Base-by-base conservation (phyloP, 140 eudicot species). In the Oenanthe javanica region DNA sequence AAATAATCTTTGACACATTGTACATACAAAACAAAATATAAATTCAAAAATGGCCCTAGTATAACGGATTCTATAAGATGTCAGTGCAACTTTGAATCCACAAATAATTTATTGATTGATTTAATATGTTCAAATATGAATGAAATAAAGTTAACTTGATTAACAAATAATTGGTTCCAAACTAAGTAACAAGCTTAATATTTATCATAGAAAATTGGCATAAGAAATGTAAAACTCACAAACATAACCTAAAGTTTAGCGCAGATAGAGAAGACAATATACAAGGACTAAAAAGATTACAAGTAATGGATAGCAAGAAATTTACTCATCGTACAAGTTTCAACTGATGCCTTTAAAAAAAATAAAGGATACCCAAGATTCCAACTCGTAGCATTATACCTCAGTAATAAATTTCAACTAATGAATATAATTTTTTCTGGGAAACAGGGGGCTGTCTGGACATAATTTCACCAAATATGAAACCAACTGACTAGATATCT, bases 401-500 rank as follows among this genome's bases (percentile, higher is more conserved):
- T 93, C 93, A 0, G 97, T 93, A 74, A 93, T 93, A 70, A 93
- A 97, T 86, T 87, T 91, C 76, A 89, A 89, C 86, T 93, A 97
- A 80, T 93, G 96, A 50, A 93, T 93, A 79, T 93, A 91, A 86
- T 93, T 93, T 82, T 78, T 91, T 50, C 97, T 97, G 0, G 96
- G 98, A 83, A 93, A 93, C 76, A 93, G 70, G 6, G 98, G 96
- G 49, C n/a, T 88, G 87, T 80, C 97, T 84, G 10, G 93, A 90
- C 92, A 91, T 48, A 40, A 93, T 89, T 84, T 93, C 98, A 71
- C 93, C 98, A 76, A 93, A 88, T 61, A 93, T 91, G 80, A 97
- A 93, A 72, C 97, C 98, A n/a, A 90, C 96, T 5, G 98, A 93
- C 98, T 97, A 93, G 43, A 93, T 86, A 79, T 93, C 98, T 43